Base-by-base conservation (phyloP, 225 moss, liverwort and hornwort genomes). In the Asterella californica region DNA sequence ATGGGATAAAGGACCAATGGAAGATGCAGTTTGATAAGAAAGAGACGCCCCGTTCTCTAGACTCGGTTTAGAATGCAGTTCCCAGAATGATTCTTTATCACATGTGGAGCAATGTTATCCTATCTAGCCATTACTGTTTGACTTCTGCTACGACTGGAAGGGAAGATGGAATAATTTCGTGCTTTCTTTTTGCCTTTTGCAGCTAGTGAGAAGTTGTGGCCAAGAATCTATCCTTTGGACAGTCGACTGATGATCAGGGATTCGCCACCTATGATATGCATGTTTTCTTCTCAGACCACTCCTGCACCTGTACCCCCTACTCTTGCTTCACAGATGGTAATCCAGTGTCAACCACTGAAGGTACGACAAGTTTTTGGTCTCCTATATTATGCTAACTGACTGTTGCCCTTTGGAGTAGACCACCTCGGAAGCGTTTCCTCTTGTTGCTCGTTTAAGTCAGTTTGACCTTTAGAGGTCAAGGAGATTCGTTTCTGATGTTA, bases 131-230 rank as follows among this genome's bases (percentile, higher is more conserved):
- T 71, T 53, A 15, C 25, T 50, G 17, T 15, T 29, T 29, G 32
- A 74, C 27, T 17, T 32, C 2, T 27, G 74, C 52, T 25, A 19
- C 4, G 33, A 15, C 30, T 52, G 74, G 14, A 27, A 11, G 9
- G 46, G 47, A 71, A 42, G 42, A 42, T 42, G 42, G 42, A 72
- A 53, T 30, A 14, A 21, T 49, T 49, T 17, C 21, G 32, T 38
- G 4, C 2, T 24, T 60, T 37, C 34, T 25, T 67, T 46, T 78
- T 45, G 53, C 54, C 65, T 77, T 57, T 78, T 82, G 92, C 93
- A 99, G 99, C 99, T 81, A 95, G 92, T 84, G 95, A 99, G 69
- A 92, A 93, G 88, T 80, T 87, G 64, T 99, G 95, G 95, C 99
- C 93, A 84, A 95, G 93, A 85, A 90, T 95, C 74, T 95, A 99